phyloP scores from a whole-genome alignment of 1,139 yeast species.

The Maudiozyma humilis region DNA sequence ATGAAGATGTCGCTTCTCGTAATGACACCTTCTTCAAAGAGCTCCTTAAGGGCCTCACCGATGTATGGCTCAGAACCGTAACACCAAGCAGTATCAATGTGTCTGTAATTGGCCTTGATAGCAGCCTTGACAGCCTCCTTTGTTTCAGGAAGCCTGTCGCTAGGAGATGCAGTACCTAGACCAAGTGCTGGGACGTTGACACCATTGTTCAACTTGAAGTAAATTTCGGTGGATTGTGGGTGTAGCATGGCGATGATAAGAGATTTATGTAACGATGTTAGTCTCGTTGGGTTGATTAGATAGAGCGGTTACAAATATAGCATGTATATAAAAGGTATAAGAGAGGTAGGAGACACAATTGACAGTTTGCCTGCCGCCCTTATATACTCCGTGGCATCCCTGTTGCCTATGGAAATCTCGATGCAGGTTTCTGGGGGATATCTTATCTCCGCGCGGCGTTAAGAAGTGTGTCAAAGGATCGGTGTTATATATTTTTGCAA shows the following conservation, averaged over 20 bases:
- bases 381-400: not conserved
- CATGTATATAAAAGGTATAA: no score
- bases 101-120: slow-evolving; percentile 42
- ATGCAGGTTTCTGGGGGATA: not conserved
- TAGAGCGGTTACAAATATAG: no score
- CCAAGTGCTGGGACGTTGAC: slow-evolving; percentile 49
- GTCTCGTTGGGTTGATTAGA: not conserved
- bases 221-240: slow-evolving; percentile 29
- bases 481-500: not conserved
- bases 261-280: no score
- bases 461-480: not conserved
- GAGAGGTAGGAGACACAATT: not conserved
- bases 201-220: slow-evolving; percentile 43
- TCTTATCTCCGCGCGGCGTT: slow-evolving; percentile 3
- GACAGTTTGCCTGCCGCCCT: not conserved
- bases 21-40: slow-evolving; percentile 40
- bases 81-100: slow-evolving; percentile 49
- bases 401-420: not conserved
- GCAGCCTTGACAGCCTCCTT: slow-evolving; percentile 41
- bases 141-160: slow-evolving; percentile 29
- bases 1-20: slow-evolving; percentile 52
- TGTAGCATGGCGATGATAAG: slow-evolving; percentile 14
- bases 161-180: slow-evolving; percentile 49
- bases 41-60: slow-evolving; percentile 44
- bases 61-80: slow-evolving; percentile 45